These are phyloP conservation scores for Cordyceps cicadae DNA, from an alignment of 2,329 filamentous ascomycete genomes.

Conservation along the genomic window DNA sequence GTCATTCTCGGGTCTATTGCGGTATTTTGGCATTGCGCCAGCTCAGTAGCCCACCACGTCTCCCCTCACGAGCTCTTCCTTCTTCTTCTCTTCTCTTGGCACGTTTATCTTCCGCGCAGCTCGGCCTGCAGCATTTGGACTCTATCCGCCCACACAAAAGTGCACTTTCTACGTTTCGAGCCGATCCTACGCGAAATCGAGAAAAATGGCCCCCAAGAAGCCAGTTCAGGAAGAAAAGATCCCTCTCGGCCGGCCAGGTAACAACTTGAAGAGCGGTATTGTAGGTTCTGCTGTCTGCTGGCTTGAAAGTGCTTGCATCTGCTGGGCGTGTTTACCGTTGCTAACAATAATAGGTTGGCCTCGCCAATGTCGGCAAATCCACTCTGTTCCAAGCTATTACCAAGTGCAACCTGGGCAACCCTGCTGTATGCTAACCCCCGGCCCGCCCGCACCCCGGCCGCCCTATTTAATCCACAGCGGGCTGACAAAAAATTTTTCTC, in stretches of 20 bases:
- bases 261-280: conserved; percentile 99
- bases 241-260: conserved; percentile 88
- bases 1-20: background rate
- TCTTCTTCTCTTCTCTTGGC: conserved; percentile 46
- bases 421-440: conserved; percentile 57
- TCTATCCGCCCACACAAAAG: conserved; percentile 41
- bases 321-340: background rate
- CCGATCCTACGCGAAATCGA: conserved; percentile 54
- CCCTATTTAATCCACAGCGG: conserved; percentile 16
- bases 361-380: conserved; percentile 98
- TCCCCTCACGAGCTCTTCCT: conserved; percentile 22
- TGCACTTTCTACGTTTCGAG: conserved; percentile 36
- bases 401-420: conserved; percentile 94
- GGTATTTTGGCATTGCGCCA: conserved; percentile 4
- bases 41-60: conserved; percentile 31
- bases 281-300: conserved; percentile 42
- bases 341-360: conserved; percentile 61
- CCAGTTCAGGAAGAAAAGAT: conserved; percentile 87
- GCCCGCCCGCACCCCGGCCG: background rate
- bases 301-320: background rate
- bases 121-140: conserved; percentile 54
- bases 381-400: conserved; percentile 99
- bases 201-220: conserved; percentile 96
- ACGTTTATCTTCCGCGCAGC: conserved; percentile 51
- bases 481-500: conserved; percentile 29